Conservation (phyloP, 2,329 filamentous ascomycete genomes). For the Cercospora berteroae region DNA sequence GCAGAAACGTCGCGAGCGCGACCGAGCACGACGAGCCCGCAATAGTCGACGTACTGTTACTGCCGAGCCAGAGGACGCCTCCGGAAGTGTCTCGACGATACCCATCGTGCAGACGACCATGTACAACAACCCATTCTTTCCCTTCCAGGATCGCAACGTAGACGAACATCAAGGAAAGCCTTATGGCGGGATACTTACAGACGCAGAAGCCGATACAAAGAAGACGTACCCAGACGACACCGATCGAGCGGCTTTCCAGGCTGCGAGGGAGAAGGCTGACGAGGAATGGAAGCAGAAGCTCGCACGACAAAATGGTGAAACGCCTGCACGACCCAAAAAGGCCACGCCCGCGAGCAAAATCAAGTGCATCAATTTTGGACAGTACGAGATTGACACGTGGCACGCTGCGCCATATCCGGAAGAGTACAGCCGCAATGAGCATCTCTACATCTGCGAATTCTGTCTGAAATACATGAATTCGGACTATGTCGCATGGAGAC, state of each 20-base stretch:
- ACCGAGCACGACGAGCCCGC: conserved; percentile 40
- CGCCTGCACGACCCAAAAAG: conserved; percentile 59
- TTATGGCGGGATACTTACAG: conserved; percentile 88
- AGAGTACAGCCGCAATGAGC: conserved; percentile 93
- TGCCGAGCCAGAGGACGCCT: conserved; percentile 41
- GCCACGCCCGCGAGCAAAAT: conserved; percentile 92
- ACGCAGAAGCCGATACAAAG: conserved; percentile 85
- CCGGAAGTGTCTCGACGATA: conserved; percentile 44
- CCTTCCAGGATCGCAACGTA: conserved; percentile 82
- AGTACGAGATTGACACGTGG: conserved; percentile 98
- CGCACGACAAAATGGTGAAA: conserved; percentile 62
- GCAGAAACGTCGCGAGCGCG: conserved; percentile 47
- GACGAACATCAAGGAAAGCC: conserved; percentile 91
- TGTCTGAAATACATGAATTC: conserved; percentile 99
- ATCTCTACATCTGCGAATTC: conserved; percentile 99
- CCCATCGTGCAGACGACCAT: conserved; percentile 59
- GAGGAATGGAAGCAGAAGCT: conserved; percentile 79
- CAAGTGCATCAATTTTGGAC: conserved; percentile 97
- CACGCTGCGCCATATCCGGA: conserved; percentile 97
- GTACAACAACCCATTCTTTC: conserved; percentile 79
- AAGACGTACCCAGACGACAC: conserved; percentile 77
- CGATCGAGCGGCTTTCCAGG: conserved; percentile 83
- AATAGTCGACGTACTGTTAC: conserved; percentile 47
- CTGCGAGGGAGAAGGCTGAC: conserved; percentile 85
- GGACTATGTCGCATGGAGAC: conserved; percentile 95